These are phyloP conservation scores for Sclerotinia borealis DNA, from an alignment of 2,329 filamentous ascomycete genomes.

Conservation along the genomic window DNA sequence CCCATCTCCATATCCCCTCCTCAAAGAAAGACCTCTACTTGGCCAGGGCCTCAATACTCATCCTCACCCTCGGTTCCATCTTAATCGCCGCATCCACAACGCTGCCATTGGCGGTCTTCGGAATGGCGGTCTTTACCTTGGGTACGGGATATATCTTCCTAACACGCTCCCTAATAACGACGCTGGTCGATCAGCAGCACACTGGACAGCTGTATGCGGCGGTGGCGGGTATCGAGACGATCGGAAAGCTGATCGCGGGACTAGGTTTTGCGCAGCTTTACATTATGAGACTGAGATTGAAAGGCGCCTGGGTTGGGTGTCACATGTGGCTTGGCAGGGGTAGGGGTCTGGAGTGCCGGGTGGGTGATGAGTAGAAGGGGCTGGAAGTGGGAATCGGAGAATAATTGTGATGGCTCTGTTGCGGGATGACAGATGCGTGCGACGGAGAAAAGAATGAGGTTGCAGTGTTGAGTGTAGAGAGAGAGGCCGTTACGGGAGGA, in stretches of 20 bases:
- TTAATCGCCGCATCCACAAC: slow-evolving; percentile 22
- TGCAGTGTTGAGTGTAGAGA: too few species aligned
- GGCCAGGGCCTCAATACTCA: slow-evolving; percentile 18
- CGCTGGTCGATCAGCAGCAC: slow-evolving; percentile 25
- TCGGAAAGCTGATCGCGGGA: slow-evolving; percentile 21
- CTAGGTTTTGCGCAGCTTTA: slow-evolving; percentile 24
- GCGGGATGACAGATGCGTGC: too few species aligned
- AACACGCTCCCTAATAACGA: slow-evolving; percentile 23
- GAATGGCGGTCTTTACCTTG: slow-evolving; percentile 23
- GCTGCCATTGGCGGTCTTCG: slow-evolving; percentile 20
- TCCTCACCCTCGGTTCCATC: slow-evolving; percentile 20
- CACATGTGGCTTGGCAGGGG: neutral
- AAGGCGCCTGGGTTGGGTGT: slow-evolving; percentile 21
- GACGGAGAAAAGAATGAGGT: neutral
- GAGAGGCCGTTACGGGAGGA: too few species aligned
- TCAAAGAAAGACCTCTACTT: slow-evolving; percentile 24
- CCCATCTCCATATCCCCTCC: slow-evolving; percentile 15
- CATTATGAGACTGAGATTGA: slow-evolving; percentile 22
- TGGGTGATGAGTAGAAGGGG: neutral
- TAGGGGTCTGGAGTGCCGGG: neutral
- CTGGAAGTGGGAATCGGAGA: neutral
- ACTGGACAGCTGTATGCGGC: slow-evolving; percentile 25
- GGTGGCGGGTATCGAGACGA: slow-evolving; percentile 24
- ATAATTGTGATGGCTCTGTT: too few species aligned
- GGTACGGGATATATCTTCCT: slow-evolving; percentile 23